Percentiles rank a stretch among this genome's conserved stretches.
phyloP scores from a whole-genome alignment of 495 filamentous ascomycete species.

The Penicillium manginii region DNA sequence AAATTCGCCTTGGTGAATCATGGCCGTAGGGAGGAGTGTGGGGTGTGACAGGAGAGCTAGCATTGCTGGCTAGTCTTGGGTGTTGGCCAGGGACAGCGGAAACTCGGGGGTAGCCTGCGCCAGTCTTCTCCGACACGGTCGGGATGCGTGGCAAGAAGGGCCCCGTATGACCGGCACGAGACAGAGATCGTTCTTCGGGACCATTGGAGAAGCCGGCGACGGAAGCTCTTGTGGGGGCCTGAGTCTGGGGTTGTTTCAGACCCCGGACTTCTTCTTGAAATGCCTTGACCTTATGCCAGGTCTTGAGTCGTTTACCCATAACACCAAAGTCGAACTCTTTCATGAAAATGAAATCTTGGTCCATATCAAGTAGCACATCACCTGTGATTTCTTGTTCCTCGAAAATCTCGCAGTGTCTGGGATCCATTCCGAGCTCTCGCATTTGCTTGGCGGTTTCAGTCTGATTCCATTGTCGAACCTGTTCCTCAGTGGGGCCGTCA shows the following conservation, averaged over 20 bases:
- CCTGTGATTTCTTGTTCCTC: conserved; percentile 95
- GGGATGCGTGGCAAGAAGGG: conserved; percentile 65
- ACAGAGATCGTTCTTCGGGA: conserved; percentile 45
- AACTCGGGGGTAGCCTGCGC: conserved; percentile 28
- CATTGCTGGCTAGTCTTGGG: conserved; percentile 40
- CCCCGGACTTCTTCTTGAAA: conserved; percentile 81
- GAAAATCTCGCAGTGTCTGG: conserved; percentile 88
- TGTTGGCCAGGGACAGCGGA: conserved; percentile 36
- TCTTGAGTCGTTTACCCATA: conserved; percentile 83
- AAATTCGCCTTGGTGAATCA: conserved; percentile 65
- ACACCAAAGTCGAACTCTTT: conserved; percentile 95
- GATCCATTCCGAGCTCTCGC: conserved; percentile 78
- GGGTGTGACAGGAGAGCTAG: conserved; percentile 38
- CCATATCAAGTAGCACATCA: conserved; percentile 91
- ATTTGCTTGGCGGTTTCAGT: conserved; percentile 83
- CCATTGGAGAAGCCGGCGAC: conserved; percentile 34
- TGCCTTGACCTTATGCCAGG: conserved; percentile 91
- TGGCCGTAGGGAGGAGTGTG: conserved; percentile 42
- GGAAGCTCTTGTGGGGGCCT: conserved; percentile 30
- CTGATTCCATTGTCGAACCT: conserved; percentile 76
- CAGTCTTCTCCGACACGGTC: conserved; percentile 52
- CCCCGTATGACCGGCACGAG: conserved; percentile 41
- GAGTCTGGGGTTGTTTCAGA: conserved; percentile 24
- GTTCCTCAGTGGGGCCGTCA: conserved; percentile 56
- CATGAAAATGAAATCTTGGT: conserved; percentile 88